Percentiles rank a stretch among this genome's conserved stretches.
phyloP scores from a whole-genome alignment of 306 rosid species.

The Citrullus amarus region DNA sequence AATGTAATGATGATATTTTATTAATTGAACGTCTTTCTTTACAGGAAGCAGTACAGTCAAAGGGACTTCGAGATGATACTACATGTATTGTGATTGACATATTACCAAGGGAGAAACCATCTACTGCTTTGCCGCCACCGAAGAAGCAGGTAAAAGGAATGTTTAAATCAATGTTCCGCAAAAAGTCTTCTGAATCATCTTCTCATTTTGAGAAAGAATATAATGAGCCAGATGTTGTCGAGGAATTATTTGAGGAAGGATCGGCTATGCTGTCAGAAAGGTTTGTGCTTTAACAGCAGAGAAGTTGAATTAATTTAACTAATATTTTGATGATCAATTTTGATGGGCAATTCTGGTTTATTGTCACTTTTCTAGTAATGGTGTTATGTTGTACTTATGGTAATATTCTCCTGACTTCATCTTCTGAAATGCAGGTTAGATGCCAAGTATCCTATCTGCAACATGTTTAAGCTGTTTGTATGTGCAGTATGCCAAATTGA shows the following conservation, averaged over 20 bases:
- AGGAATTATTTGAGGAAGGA: conserved; percentile 86
- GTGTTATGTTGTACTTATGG: not conserved
- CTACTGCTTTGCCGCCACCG: conserved; percentile 33
- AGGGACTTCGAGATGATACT: conserved; percentile 99
- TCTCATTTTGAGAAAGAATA: conserved; percentile 59
- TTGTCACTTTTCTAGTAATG: not conserved
- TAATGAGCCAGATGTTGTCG: conserved; percentile 67
- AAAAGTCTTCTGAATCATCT: conserved; percentile 64
- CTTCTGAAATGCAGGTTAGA: conserved; percentile 58
- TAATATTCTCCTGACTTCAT: not conserved
- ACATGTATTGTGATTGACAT: conserved; percentile 89
- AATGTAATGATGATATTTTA: not conserved
- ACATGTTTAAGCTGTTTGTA: conserved; percentile 91
- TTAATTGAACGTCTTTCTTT: conserved; percentile 1
- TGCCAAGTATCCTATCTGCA: conserved; percentile 85
- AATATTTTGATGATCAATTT: not conserved
- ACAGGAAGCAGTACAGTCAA: conserved; percentile 85
- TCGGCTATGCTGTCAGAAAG: conserved; percentile 96
- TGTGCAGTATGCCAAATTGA: conserved; percentile 96
- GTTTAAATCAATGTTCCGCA: conserved; percentile 77
- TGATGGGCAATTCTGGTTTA: conserved; percentile 3
- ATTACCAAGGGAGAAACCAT: conserved; percentile 62
- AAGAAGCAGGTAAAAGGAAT: conserved; percentile 74
- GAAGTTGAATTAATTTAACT: not conserved
- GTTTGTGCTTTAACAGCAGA: conserved; percentile 29